Evolutionary conservation across 2,329 filamentous ascomycete species (phyloP), one percentile per base, ranked within the genome.

Genomic region (Apiospora rasikravindrae): DNA sequence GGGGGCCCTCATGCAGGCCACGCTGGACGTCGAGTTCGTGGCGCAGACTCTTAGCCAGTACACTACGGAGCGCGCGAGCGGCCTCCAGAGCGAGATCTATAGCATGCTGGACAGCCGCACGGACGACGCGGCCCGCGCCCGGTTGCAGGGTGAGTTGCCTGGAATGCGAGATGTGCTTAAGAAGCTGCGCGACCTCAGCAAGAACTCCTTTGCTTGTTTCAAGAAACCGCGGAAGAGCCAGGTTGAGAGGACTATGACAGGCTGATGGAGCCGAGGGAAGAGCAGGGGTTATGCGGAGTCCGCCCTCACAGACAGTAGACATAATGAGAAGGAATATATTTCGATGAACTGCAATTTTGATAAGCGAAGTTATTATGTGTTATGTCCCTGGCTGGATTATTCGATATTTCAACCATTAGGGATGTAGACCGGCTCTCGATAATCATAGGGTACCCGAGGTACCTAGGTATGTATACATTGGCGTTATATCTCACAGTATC

Each of bases 21-120:
- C 96, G 0, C 89, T 99, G 0, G 96, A 99, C 79, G 95, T 98
- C 1, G 96, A 99, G 82, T 98, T 99, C 80, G 92, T 98, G 72
- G 94, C 95, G 0, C 96, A 99, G 84, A 98, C 96, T 6, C 88
- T 99, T 45, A 93, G 90, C 73, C 92, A 95, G 76, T 99, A 97
- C 82, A 96, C 94, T 0, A 96, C 94, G 0, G 93, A 97, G 72
- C 88, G 90, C 69, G 94, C 95, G 3, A 91, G 91, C 10, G 91
- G 95, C 80, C 88, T 94, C 19, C 96, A 98, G 84, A 93, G 93
- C 77, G 91, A 95, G 81, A 96, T 99, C 67, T 99, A 98, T 82
- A 90, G 96, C 75, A 94, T 96, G 80, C 86, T 99, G 22, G 96
- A 99, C 81, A 89, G 90, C 73, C 91, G 95, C 69, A 98, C 96